Conservation (phyloP, 345 rosid species). For the Lenwebbia sp. region DNA sequence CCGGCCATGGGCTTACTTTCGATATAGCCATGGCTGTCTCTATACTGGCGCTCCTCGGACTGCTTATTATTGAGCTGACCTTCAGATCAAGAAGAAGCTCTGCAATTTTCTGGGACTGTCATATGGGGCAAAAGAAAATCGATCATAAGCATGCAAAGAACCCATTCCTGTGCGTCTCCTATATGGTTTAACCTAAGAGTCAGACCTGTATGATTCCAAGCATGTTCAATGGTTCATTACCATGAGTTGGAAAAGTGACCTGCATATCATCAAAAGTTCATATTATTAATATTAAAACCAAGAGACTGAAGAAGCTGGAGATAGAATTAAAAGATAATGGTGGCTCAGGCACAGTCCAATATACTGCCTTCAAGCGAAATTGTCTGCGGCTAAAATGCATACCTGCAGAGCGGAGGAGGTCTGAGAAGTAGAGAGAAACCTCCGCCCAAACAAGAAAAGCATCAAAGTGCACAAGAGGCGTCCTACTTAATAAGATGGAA, state of each 20-base stretch:
- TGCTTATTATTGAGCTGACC: slow-evolving; percentile 48
- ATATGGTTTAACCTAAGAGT: neutral
- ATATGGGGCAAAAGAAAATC: slow-evolving; percentile 7
- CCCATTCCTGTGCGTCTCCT: neutral
- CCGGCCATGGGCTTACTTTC: slow-evolving; percentile 25
- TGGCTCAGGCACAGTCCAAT: neutral
- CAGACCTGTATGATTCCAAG: slow-evolving; percentile 79
- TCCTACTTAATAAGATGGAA: neutral
- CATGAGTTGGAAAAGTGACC: slow-evolving; percentile 10
- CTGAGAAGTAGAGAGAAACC: neutral
- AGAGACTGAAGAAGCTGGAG: neutral
- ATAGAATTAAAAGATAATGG: neutral
- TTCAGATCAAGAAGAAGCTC: slow-evolving; percentile 86
- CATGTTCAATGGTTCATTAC: slow-evolving; percentile 57
- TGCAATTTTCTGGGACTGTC: slow-evolving; percentile 86
- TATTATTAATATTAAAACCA: neutral
- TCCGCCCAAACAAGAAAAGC: neutral
- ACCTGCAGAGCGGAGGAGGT: neutral
- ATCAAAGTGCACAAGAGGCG: neutral
- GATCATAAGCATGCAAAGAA: neutral
- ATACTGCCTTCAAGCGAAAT: neutral
- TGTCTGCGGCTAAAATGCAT: neutral
- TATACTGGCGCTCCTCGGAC: slow-evolving; percentile 39
- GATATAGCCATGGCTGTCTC: slow-evolving; percentile 58
- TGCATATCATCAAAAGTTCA: slow-evolving; percentile 21